Base-by-base conservation (phyloP, 768 basidiomycete species). In the Russula foetens region DNA sequence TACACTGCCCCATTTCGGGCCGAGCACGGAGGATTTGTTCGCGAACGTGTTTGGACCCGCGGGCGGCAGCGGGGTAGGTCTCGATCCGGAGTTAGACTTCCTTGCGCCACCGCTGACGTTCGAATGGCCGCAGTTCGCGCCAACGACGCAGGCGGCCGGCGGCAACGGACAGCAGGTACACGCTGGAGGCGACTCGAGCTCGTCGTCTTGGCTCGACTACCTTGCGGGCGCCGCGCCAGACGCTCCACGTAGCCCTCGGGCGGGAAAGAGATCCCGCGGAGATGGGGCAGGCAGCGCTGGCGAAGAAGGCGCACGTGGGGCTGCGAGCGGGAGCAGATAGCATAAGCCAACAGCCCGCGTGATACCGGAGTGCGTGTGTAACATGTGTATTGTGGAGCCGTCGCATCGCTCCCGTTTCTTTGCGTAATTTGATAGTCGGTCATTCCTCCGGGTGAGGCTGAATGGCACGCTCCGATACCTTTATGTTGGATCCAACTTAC, bases 101-200 rank as follows among this genome's bases (percentile, higher is more conserved):
- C 50, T 56, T 24, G 56, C 52, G 23, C 51, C 58, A 15, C 63
- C 64, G 64, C 65, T 66, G 59, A 66, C 63, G 58, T 66, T 66
- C 65, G 65, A 66, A 35, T 66, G 65, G 65, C 65, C 65, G 65
- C 64, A 65, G 64, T 59, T 59, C 33, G 52, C 48, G 46, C 52
- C 64, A 48, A 14, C 61, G 57, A 54, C 60, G 56, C 62, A 63
- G 29, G 45, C 52, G 48, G 47, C 43, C 3, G 39, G 48, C 48
- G 23, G 59, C 23, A 24, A 52, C 4, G 41, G 43, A 1, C 54
- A 52, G 49, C 62, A 53, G 9, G 50, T 45, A 19, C 55, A 52
- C 26, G 8, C 48, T 21, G 14, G 15, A 11, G 46, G 57, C 8
- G 52, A 58, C 38, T 52, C 60, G 19, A 45, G 29, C 44, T 57